Evolutionary conservation across 106 monocot genomes (phyloP), one percentile per base, ranked within the genome.

Genomic region (Posidonia australis): DNA sequence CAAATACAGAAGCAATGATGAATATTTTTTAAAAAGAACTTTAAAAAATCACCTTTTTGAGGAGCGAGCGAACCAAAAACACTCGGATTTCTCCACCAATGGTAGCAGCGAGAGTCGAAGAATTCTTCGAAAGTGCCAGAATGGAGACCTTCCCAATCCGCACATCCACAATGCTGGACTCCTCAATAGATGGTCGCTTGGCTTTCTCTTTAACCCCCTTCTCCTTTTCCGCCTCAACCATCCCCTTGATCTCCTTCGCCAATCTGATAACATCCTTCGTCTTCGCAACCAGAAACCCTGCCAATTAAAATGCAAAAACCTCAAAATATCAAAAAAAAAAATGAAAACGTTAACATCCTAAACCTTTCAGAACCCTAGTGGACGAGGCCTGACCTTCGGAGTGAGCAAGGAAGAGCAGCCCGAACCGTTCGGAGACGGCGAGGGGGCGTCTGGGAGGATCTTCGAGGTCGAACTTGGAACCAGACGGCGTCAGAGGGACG

Each of bases 231-330:
- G 6, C 54, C 14, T 63, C 54, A 10, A 60, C 67, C 13, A 54
- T 76, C 62, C 72, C 80, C 64, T 79, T 90, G 7, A 78, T 58
- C 27, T 73, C 74, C 69, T 90, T 91, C 7, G 85, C 82, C 16
- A 68, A 5, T 29, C 36, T 60, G 43, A 98, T 80, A 1, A 80
- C 82, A 66, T 87, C 85, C 59, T 77, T 77, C 44, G 91, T 98
- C 72, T 52, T 81, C 25, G 76, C 90, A 20, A 81, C 85, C 25
- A 90, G 43, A 79, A 98, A 98, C 48, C 98, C 98, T 98, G 74
- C 19, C 30, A 69, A 72, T 54, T 16, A 32, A 71, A 54, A 57
- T 26, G 17, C 5, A 48, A 71, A 46, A 44, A 60, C 72, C 66
- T 1, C 2, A 31, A 51, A 51, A 52, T 14, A 30, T 19, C 23